Conservation (phyloP, 352 stramenopile genomes). For the Phytopythium litorale region DNA sequence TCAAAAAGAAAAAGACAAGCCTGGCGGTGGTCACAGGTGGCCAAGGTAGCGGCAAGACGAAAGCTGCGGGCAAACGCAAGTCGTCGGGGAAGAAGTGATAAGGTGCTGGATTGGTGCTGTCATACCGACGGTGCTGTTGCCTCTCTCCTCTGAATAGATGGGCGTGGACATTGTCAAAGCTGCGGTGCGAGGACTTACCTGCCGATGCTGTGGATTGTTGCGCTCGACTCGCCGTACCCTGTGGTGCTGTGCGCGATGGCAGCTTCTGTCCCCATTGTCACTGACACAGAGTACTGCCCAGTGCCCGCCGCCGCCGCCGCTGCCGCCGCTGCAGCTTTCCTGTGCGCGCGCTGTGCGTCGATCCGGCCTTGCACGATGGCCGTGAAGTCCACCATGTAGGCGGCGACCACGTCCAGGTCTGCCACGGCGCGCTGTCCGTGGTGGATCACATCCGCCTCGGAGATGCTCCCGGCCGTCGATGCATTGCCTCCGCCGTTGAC, state of each 20-base stretch:
- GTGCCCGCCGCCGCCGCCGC: slow-evolving; percentile 9
- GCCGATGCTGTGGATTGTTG: slow-evolving; percentile 5
- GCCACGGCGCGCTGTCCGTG: slow-evolving; percentile 84
- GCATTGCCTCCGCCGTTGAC: slow-evolving; percentile 7
- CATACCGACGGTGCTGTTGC: neutral
- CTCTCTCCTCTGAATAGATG: neutral
- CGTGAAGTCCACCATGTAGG: slow-evolving; percentile 93
- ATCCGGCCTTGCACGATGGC: slow-evolving; percentile 71
- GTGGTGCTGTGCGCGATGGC: neutral
- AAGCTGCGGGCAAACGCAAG: slow-evolving; percentile 1
- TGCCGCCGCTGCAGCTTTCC: slow-evolving; percentile 43
- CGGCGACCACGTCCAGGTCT: slow-evolving; percentile 90
- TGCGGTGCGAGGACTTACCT: neutral
- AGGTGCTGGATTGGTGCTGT: neutral
- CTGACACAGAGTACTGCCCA: neutral
- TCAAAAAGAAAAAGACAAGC: slow-evolving; percentile 8
- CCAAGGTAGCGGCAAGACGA: neutral
- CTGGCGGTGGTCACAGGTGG: slow-evolving; percentile 1
- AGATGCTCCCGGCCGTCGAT: slow-evolving; percentile 40
- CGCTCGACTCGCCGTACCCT: slow-evolving; percentile 4
- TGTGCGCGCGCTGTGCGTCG: slow-evolving; percentile 67
- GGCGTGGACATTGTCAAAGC: neutral
- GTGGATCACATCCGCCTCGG: slow-evolving; percentile 80
- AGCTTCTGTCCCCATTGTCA: neutral
- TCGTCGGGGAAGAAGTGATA: neutral